Evolutionary conservation across 139 green algal genomes (phyloP), one percentile per base, ranked within the genome.

Genomic region (Auxenochlorella pyrenoidosa): DNA sequence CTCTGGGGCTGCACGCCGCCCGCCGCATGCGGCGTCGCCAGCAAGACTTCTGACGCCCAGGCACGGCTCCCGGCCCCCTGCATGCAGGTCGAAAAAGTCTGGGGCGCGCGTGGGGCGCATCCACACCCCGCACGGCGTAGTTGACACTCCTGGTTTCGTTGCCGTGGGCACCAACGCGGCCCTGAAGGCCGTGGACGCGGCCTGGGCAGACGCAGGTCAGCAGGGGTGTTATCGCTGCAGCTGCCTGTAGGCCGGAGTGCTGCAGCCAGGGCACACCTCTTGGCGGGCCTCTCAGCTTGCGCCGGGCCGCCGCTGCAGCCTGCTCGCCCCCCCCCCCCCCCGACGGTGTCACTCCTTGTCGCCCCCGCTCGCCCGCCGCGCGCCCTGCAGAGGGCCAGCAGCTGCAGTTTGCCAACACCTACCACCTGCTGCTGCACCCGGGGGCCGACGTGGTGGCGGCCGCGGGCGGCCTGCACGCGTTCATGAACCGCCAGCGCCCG

Each of bases 351-450:
- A 22, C 34, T 32, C 16, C n/a, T n/a, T 54, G 47, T 10, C 10
- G 47, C 47, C 47, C 47, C 6, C 47, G 8, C 47, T 6, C 47
- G 6, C 8, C 47, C 10, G 47, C 47, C 10, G 47, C 47, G 47
- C 16, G n/a, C 54, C 54, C 54, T 38, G 84, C 84, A 78, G 84
- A 78, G 73, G 84, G 84, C 38, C 84, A 82, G 72, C 84, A 88
- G 73, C 75, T 88, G 34, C 75, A 77, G 73, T 88, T 88, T 19
- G 88, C 77, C 76, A 94, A 94, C 83, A 94, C 90, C 5, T 93
- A 93, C 63, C 92, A 94, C 79, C 79, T 93, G 15, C 54, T 93
- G 82, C 90, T 94, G 63, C 89, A 93, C 54, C 90, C 92, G 32
- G 92, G 92, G 0, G n/a, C 80, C 18, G 89, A 93, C 6, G 77